Evolutionary conservation across 2,329 filamentous ascomycete species (phyloP).

Genomic region (Dichotomopilus funicola): DNA sequence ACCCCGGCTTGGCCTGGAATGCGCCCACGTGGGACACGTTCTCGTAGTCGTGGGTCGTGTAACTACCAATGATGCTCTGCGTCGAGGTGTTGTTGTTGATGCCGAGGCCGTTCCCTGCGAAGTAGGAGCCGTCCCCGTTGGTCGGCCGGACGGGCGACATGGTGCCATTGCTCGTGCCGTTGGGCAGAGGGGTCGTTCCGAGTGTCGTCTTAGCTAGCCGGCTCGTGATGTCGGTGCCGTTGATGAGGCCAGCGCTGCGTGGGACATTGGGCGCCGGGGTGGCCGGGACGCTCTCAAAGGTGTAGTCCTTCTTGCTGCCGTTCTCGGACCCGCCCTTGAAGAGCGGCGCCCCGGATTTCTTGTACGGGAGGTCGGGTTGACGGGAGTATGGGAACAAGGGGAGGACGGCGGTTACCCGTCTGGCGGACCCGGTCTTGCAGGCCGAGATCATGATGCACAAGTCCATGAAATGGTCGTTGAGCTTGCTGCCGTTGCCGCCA

Average conservation of each 20-base stretch:
- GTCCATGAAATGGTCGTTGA: conserved; percentile 96
- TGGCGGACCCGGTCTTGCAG: conserved; percentile 78
- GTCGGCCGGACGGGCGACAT: conserved; percentile 14
- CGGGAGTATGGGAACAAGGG: conserved; percentile 95
- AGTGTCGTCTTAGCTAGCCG: conserved; percentile 59
- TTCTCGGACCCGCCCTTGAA: conserved; percentile 54
- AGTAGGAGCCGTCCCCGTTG: conserved; percentile 9
- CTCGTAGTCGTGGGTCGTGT: conserved; percentile 60
- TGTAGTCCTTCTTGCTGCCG: conserved; percentile 55
- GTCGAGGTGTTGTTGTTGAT: not conserved
- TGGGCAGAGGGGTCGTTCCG: conserved; percentile 35
- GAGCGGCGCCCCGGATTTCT: conserved; percentile 86
- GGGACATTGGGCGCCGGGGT: conserved; percentile 70
- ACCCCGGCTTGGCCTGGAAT: conserved; percentile 78
- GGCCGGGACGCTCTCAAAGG: conserved; percentile 85
- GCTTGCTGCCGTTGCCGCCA: conserved; percentile 58
- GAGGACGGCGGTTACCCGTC: conserved; percentile 85
- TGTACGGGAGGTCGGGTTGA: conserved; percentile 94
- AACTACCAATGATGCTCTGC: conserved; percentile 22
- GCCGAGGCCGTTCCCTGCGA: conserved; percentile 9
- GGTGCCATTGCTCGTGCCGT: conserved; percentile 36
- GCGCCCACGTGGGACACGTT: conserved; percentile 50
- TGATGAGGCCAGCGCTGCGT: conserved; percentile 59
- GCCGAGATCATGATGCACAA: conserved; percentile 98
- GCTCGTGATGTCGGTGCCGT: conserved; percentile 67